These are phyloP conservation scores for Nothophytophthora sp. DNA, from an alignment of 352 stramenopile species.

Conservation along the genomic window DNA sequence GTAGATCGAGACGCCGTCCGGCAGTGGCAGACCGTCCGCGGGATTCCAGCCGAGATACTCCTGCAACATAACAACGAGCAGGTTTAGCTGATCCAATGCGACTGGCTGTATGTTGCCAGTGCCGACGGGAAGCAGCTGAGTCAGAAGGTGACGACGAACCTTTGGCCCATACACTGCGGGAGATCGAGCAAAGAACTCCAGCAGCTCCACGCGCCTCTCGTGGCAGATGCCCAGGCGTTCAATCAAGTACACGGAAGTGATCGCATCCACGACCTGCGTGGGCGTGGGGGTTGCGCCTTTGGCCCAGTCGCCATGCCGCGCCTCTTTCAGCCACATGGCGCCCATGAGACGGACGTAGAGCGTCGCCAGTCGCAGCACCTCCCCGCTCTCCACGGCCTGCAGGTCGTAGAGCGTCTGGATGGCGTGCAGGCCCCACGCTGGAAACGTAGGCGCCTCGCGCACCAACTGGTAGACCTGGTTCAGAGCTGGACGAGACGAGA, in stretches of 20 bases:
- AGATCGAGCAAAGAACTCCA: constrained; percentile 58
- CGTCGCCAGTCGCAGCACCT: constrained; percentile 40
- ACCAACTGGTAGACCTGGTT: constrained; percentile 43
- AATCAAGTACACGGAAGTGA: constrained; percentile 71
- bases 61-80: constrained; percentile 23
- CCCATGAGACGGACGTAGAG: constrained; percentile 65
- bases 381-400: constrained; percentile 46
- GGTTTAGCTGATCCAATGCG: background rate
- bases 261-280: constrained; percentile 52
- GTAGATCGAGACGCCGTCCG: constrained; percentile 43
- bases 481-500: constrained; percentile 14
- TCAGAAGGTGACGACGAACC: constrained; percentile 19
- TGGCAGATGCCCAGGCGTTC: constrained; percentile 75
- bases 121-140: too few relatives aligned
- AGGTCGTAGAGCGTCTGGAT: constrained; percentile 74
- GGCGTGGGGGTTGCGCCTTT: constrained; percentile 38
- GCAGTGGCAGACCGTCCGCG: constrained; percentile 24
- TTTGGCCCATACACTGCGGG: constrained; percentile 48
- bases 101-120: too few relatives aligned
- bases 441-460: constrained; percentile 20
- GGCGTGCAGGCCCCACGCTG: constrained; percentile 45
- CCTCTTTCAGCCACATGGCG: constrained; percentile 51
- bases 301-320: constrained; percentile 47
- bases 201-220: constrained; percentile 58
- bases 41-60: constrained; percentile 88